Conservation (phyloP, 225 moss, liverwort and hornwort genomes). For the Antitrichia curtipendula region DNA sequence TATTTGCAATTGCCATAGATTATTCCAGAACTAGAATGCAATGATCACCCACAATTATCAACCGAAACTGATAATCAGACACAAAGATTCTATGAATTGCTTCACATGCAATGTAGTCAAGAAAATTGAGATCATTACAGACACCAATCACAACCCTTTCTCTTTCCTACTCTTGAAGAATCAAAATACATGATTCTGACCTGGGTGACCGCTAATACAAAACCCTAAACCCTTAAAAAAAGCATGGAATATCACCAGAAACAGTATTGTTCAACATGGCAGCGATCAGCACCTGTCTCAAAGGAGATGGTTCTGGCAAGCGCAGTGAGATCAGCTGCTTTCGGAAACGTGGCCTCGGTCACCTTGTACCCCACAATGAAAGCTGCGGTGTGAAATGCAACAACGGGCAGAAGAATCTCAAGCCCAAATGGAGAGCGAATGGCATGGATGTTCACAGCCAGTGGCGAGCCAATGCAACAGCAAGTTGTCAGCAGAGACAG, state of each 20-base stretch:
- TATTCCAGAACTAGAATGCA: not conserved
- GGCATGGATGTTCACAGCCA: constrained; percentile 61
- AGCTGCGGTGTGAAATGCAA: constrained; percentile 57
- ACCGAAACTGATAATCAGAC: not conserved
- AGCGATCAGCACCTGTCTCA: constrained; percentile 49
- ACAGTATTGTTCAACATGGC: not conserved
- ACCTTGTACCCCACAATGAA: constrained; percentile 62
- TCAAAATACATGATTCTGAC: not conserved
- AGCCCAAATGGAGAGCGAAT: constrained; percentile 74
- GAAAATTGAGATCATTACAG: not conserved
- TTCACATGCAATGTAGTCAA: not conserved
- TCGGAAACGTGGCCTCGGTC: constrained; percentile 33
- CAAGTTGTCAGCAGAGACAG: constrained; percentile 68
- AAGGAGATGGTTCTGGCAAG: constrained; percentile 78
- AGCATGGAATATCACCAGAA: not conserved
- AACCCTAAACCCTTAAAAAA: not conserved
- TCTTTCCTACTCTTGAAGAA: not conserved
- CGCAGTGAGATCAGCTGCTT: constrained; percentile 49
- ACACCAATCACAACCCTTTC: not conserved
- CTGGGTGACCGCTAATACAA: no score
- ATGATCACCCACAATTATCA: not conserved
- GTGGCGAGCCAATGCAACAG: constrained; percentile 74
- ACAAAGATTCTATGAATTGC: not conserved
- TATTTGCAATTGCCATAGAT: not conserved
- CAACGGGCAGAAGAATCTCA: constrained; percentile 51